Evolutionary conservation across 768 basidiomycete genomes (phyloP).

Genomic region (Mycena haematopus): DNA sequence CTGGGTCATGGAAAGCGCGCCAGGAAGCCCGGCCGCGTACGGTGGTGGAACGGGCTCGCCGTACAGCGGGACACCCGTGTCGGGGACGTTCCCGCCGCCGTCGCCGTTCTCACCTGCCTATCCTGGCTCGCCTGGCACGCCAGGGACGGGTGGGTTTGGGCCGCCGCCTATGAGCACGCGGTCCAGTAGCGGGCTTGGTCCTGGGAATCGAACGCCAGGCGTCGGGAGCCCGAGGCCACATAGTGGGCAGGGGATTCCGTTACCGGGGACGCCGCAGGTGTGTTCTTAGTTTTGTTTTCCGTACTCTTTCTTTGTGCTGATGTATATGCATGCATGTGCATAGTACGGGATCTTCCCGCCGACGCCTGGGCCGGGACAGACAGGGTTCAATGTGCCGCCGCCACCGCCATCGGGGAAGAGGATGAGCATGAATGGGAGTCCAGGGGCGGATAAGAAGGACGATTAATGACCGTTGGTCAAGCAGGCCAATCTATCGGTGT

Average conservation of each 20-base stretch:
- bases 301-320: background rate
- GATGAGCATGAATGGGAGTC: constrained; percentile 36
- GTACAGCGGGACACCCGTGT: constrained; percentile 19
- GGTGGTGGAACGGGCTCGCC: background rate
- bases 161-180: constrained; percentile 23
- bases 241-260: constrained; percentile 14
- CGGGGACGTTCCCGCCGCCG: constrained; percentile 13
- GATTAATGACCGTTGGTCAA: constrained; percentile 39
- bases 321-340: background rate
- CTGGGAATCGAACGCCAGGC: background rate
- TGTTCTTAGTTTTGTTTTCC: background rate
- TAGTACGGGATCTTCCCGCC: constrained; percentile 36
- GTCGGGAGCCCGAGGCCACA: constrained; percentile 17
- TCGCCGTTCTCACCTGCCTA: constrained; percentile 12
- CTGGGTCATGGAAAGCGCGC: constrained; percentile 63
- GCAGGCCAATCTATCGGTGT: background rate
- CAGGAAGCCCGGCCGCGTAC: constrained; percentile 26
- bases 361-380: constrained; percentile 40
- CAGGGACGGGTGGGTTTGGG: background rate
- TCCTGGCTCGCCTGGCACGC: constrained; percentile 11
- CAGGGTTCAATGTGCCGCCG: constrained; percentile 38
- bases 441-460: constrained; percentile 47
- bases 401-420: constrained; percentile 36
- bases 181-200: constrained; percentile 14
- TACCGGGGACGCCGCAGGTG: constrained; percentile 27